Conservation (phyloP, 2,329 filamentous ascomycete genomes). For the Trichothecium sympodiale region DNA sequence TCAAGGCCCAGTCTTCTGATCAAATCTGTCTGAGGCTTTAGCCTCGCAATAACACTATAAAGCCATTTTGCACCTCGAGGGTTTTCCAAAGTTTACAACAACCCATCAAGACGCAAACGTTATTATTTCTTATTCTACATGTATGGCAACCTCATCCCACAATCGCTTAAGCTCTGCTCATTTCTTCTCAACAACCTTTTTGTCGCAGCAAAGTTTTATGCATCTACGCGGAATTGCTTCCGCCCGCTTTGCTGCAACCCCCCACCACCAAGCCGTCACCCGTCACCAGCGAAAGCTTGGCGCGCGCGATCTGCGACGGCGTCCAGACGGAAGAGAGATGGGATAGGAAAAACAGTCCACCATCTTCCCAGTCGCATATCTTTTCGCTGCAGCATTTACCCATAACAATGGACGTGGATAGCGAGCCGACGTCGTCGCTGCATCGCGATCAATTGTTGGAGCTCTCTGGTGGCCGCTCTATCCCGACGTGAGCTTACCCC, state of each 20-base stretch:
- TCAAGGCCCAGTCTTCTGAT: too few species aligned
- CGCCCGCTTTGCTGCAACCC: constrained; percentile 18
- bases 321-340: not conserved
- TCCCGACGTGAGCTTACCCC: constrained; percentile 40
- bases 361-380: not conserved
- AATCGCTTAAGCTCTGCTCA: too few species aligned
- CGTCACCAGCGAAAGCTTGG: not conserved
- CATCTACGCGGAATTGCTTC: constrained; percentile 12
- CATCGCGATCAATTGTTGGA: constrained; percentile 32
- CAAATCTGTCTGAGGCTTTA: too few species aligned
- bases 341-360: not conserved
- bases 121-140: too few species aligned
- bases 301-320: not conserved
- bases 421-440: constrained; percentile 17
- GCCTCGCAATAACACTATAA: too few species aligned
- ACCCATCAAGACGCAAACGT: too few species aligned
- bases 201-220: constrained; percentile 8
- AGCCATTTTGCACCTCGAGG: too few species aligned
- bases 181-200: too few species aligned
- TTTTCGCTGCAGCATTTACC: not conserved
- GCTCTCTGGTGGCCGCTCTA: constrained; percentile 38
- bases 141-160: too few species aligned
- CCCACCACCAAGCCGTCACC: too few species aligned
- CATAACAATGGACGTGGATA: constrained; percentile 42
- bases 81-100: too few species aligned